These are phyloP conservation scores for Oryza officinalis DNA, from an alignment of 176 grass and related monocot genomes.

Conservation along the genomic window DNA sequence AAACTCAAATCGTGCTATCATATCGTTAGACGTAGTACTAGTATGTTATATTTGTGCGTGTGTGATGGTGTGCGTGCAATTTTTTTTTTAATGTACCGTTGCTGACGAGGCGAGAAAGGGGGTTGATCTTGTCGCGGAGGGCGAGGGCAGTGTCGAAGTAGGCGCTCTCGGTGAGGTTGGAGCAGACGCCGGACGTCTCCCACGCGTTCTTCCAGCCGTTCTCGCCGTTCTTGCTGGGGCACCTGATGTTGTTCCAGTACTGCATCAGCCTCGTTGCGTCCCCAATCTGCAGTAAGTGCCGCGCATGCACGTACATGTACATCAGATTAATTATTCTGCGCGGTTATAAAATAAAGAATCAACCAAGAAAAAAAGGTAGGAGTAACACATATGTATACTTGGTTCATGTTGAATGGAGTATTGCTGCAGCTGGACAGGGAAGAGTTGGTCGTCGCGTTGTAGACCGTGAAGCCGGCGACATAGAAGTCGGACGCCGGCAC, in stretches of 20 bases:
- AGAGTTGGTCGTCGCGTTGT: neutral
- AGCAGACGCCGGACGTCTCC: slow-evolving; percentile 50
- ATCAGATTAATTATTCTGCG: too few species aligned
- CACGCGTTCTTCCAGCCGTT: slow-evolving; percentile 43
- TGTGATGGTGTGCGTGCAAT: too few species aligned
- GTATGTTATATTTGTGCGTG: too few species aligned
- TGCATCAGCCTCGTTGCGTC: neutral
- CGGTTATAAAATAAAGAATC: neutral
- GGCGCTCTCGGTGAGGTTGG: slow-evolving; percentile 4
- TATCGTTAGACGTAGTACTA: too few species aligned
- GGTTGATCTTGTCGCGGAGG: slow-evolving; percentile 33
- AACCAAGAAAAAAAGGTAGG: neutral
- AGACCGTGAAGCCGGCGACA: slow-evolving; percentile 24
- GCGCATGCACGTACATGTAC: neutral
- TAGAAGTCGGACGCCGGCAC: slow-evolving; percentile 41
- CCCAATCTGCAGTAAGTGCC: neutral
- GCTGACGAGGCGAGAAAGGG: slow-evolving; percentile 21
- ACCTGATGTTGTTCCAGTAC: slow-evolving; percentile 56
- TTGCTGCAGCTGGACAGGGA: slow-evolving; percentile 5
- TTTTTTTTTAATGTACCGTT: neutral
- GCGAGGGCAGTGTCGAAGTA: slow-evolving; percentile 43
- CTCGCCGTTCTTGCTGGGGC: slow-evolving; percentile 38
- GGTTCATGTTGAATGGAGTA: slow-evolving; percentile 13
- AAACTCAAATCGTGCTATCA: neutral
- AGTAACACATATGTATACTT: neutral